A percentile compares a stretch with the other conserved stretches of the same genome.
Evolutionary conservation across 2,329 filamentous ascomycete genomes (phyloP).

Genomic region (Phialophora expanda): DNA sequence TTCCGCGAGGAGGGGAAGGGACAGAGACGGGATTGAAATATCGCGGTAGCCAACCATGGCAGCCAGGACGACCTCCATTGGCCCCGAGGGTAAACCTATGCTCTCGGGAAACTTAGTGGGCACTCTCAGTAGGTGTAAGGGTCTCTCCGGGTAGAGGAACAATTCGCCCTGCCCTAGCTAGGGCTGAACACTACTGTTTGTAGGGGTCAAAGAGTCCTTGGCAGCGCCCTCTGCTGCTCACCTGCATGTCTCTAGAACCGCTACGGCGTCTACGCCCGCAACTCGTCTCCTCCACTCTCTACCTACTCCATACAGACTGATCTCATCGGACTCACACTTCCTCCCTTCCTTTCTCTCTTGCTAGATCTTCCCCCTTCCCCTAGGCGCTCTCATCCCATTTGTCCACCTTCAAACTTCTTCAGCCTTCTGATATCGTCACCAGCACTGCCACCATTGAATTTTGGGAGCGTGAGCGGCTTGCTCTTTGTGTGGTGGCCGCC

Average conservation of each 20-base stretch:
- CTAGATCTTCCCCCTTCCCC: slow-evolving; percentile 12
- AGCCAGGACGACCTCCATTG: neutral
- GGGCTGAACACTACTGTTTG: neutral
- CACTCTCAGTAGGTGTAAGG: neutral
- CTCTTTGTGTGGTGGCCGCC: slow-evolving; percentile 2
- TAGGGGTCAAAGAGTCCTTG: neutral
- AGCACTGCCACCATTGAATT: slow-evolving; percentile 14
- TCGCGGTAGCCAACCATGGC: neutral
- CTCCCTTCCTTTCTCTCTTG: slow-evolving; percentile 14
- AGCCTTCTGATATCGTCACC: slow-evolving; percentile 11
- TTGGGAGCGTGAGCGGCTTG: neutral
- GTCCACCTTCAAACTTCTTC: slow-evolving; percentile 7
- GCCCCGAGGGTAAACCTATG: neutral
- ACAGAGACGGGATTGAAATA: neutral
- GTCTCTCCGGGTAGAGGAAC: slow-evolving; percentile 1
- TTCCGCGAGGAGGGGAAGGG: neutral
- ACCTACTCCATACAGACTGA: slow-evolving; percentile 14
- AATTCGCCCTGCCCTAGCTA: neutral
- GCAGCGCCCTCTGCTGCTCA: slow-evolving; percentile 8
- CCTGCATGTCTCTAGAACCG: slow-evolving; percentile 14
- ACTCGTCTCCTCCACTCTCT: slow-evolving; percentile 2
- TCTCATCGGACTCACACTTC: slow-evolving; percentile 22
- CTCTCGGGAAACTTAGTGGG: neutral
- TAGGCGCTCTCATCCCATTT: slow-evolving; percentile 16
- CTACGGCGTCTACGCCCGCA: slow-evolving; percentile 10